phyloP scores from a whole-genome alignment of 2,329 filamentous ascomycete genomes.

The Nannizziopsis barbatae region DNA sequence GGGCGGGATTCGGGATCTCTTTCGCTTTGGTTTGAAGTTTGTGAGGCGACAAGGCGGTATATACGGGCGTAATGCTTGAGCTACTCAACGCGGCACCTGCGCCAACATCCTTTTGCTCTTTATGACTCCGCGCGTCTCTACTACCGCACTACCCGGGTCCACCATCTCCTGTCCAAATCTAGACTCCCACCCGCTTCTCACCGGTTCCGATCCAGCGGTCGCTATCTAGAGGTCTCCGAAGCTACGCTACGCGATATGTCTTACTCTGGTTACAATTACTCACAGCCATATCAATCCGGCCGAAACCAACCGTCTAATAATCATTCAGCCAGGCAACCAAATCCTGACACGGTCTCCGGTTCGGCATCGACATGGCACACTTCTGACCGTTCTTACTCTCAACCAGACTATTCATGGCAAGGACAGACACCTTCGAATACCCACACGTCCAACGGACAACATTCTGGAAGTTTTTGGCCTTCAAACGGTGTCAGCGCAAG shows the following conservation, averaged over 20 bases:
- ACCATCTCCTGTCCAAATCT: too few relatives aligned
- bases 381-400: conserved; percentile 8
- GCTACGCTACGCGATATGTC: conserved; percentile 10
- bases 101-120: too few relatives aligned
- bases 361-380: conserved; percentile 5
- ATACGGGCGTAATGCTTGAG: too few relatives aligned
- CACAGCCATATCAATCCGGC: conserved; percentile 10
- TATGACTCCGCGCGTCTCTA: too few relatives aligned
- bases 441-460: conserved; percentile 2
- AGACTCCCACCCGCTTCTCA: neutral
- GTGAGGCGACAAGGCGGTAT: too few relatives aligned
- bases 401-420: conserved; percentile 12
- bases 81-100: too few relatives aligned
- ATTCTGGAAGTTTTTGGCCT: conserved; percentile 9
- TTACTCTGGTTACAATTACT: conserved; percentile 14
- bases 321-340: conserved; percentile 6
- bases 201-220: neutral
- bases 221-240: neutral
- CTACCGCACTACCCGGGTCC: too few relatives aligned
- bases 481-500: conserved; percentile 3
- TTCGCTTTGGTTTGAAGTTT: too few relatives aligned
- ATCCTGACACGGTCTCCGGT: conserved; percentile 2
- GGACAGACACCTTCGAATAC: conserved; percentile 6
- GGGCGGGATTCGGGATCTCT: neutral
- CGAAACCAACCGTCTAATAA: conserved; percentile 4